Percentiles rank a stretch among this genome's conserved stretches.
phyloP scores from a whole-genome alignment of 1,284 basidiomycete genomes.

The Pisolithus thermaeus region DNA sequence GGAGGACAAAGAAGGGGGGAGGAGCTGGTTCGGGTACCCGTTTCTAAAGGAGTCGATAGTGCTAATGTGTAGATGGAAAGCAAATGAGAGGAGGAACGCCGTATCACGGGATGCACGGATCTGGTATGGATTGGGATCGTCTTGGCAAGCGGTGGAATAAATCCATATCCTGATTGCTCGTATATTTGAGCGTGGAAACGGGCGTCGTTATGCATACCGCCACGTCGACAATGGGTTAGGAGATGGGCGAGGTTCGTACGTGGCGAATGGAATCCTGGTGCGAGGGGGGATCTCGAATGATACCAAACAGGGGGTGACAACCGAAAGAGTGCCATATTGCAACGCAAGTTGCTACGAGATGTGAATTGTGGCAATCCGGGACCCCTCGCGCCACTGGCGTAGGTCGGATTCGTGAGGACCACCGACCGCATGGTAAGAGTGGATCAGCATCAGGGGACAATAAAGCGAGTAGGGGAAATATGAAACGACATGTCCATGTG shows the following conservation, averaged over 20 bases:
- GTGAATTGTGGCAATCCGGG: too few species aligned
- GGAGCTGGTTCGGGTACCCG: neutral
- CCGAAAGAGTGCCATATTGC: neutral
- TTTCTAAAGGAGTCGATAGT: neutral
- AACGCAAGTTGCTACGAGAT: neutral
- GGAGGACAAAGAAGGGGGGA: neutral
- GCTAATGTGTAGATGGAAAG: neutral
- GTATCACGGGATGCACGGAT: neutral
- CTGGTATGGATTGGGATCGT: neutral
- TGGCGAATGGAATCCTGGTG: neutral
- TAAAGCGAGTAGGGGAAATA: neutral
- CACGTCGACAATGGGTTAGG: constrained; percentile 1
- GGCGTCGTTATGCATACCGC: neutral
- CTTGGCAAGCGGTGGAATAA: neutral
- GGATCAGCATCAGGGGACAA: neutral
- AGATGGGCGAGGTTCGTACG: neutral
- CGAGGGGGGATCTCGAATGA: neutral
- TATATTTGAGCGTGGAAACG: constrained; percentile 1
- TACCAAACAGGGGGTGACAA: neutral
- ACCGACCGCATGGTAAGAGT: neutral
- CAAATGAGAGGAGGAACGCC: neutral
- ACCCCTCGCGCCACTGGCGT: neutral
- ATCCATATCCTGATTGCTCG: neutral
- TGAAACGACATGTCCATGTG: neutral
- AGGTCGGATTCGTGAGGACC: neutral